Conservation (phyloP, 2,329 filamentous ascomycete species). For the Nigrospora sphaerica region DNA sequence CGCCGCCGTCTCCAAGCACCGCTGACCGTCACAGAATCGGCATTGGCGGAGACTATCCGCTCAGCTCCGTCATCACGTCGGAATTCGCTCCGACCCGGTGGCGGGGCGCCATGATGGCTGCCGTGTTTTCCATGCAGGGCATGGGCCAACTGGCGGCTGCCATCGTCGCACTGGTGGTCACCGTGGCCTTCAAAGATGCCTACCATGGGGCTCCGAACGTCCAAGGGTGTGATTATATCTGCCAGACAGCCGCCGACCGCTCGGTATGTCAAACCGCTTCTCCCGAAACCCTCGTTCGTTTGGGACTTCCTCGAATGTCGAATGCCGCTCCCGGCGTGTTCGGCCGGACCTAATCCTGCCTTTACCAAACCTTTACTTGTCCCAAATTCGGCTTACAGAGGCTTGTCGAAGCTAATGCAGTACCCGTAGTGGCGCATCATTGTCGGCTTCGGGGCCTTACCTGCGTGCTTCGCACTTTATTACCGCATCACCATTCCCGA, state of each 20-base stretch:
- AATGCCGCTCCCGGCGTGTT: too few species aligned
- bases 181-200: conserved; percentile 52
- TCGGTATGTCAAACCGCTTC: conserved; percentile 27
- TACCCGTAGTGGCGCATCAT: conserved; percentile 60
- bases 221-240: conserved; percentile 50
- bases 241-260: conserved; percentile 65
- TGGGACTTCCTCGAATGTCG: too few species aligned
- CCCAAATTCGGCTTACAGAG: too few species aligned
- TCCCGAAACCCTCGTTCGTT: too few species aligned
- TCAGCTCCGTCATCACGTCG: conserved; percentile 74
- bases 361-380: too few species aligned
- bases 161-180: conserved; percentile 63
- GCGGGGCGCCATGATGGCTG: conserved; percentile 76
- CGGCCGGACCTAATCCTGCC: too few species aligned
- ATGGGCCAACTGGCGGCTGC: conserved; percentile 70
- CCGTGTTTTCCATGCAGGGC: conserved; percentile 81
- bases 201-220: conserved; percentile 35
- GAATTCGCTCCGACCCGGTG: conserved; percentile 80
- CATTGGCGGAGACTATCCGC: conserved; percentile 76
- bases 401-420: too few species aligned
- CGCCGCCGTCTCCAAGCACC: background rate
- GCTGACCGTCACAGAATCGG: conserved; percentile 47
- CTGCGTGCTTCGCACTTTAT: conserved; percentile 73
- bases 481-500: conserved; percentile 82
- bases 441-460: conserved; percentile 71